phyloP scores from a whole-genome alignment of 176 grass and related monocot genomes.

The Avena atlantica region DNA sequence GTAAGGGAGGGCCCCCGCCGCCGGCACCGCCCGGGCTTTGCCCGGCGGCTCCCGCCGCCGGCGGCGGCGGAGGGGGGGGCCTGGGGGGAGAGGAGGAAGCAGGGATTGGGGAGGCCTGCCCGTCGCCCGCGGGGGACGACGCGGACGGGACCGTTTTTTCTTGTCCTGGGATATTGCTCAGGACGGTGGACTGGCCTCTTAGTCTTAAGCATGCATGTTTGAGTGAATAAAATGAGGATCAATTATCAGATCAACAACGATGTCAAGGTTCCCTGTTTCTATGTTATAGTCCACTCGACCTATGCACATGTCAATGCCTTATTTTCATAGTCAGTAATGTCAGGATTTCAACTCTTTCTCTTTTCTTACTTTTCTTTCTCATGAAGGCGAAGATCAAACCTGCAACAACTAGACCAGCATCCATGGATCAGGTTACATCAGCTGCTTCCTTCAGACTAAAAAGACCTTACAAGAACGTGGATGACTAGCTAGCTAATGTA shows the following conservation, averaged over 20 bases:
- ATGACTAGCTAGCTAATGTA: neutral
- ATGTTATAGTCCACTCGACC: neutral
- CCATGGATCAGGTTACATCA: neutral
- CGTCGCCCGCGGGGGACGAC: too few species aligned
- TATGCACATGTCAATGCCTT: neutral
- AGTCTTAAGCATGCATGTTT: neutral
- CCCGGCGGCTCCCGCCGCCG: too few species aligned
- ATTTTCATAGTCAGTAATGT: neutral
- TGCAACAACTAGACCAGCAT: neutral
- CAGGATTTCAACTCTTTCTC: neutral
- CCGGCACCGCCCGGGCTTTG: too few species aligned
- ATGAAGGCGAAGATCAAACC: neutral
- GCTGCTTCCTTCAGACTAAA: constrained; percentile 16
- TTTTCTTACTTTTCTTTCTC: neutral
- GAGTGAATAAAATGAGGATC: neutral
- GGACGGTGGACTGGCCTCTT: neutral
- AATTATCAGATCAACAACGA: neutral
- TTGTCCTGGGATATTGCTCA: too few species aligned
- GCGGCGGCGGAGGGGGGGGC: too few species aligned
- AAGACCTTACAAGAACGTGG: neutral
- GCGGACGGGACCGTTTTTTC: too few species aligned
- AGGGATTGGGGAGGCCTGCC: too few species aligned
- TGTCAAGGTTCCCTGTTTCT: neutral
- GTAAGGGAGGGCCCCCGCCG: too few species aligned
- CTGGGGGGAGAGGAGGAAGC: too few species aligned